A percentile compares a stretch with the other conserved stretches of the same genome.
Conservation (phyloP, 768 basidiomycete species). For the Boletus vinaceobasis region DNA sequence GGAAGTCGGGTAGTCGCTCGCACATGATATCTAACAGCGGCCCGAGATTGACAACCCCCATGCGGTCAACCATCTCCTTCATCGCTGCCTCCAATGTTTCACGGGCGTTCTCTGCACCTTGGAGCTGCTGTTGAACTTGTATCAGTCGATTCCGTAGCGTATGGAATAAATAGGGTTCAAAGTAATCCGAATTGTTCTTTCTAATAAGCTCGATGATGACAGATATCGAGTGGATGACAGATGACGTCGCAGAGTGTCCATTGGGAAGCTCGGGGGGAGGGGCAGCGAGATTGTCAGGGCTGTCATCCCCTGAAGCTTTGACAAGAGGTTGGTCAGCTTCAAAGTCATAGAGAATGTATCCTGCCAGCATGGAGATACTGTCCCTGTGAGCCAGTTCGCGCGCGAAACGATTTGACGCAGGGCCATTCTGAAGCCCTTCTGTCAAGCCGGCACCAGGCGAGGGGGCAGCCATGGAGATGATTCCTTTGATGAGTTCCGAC, state of each 20-base stretch:
- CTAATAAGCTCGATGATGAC: slow-evolving; percentile 92
- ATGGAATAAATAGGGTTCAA: slow-evolving; percentile 96
- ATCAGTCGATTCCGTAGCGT: slow-evolving; percentile 89
- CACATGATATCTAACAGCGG: slow-evolving; percentile 73
- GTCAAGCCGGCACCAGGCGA: slow-evolving; percentile 75
- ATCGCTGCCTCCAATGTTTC: slow-evolving; percentile 67
- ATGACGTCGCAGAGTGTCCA: slow-evolving; percentile 63
- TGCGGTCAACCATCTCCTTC: slow-evolving; percentile 76
- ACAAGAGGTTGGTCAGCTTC: slow-evolving; percentile 19
- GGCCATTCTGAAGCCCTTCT: slow-evolving; percentile 64
- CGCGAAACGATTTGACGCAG: slow-evolving; percentile 82
- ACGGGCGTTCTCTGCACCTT: slow-evolving; percentile 55
- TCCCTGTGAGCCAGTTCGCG: slow-evolving; percentile 78
- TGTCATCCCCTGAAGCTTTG: slow-evolving; percentile 12
- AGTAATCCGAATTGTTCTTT: slow-evolving; percentile 98
- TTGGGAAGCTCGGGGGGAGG: slow-evolving; percentile 27
- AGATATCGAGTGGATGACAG: slow-evolving; percentile 81
- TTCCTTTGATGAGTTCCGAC: slow-evolving; percentile 88
- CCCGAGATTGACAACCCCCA: slow-evolving; percentile 90
- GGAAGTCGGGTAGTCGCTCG: slow-evolving; percentile 63
- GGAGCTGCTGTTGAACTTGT: slow-evolving; percentile 72
- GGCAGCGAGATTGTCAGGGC: slow-evolving; percentile 9
- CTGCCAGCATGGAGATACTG: slow-evolving; percentile 66
- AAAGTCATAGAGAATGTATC: slow-evolving; percentile 75
- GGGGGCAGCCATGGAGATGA: slow-evolving; percentile 91